Evolutionary conservation across 768 basidiomycete genomes (phyloP).

Genomic region (Favolaschia claudopus): DNA sequence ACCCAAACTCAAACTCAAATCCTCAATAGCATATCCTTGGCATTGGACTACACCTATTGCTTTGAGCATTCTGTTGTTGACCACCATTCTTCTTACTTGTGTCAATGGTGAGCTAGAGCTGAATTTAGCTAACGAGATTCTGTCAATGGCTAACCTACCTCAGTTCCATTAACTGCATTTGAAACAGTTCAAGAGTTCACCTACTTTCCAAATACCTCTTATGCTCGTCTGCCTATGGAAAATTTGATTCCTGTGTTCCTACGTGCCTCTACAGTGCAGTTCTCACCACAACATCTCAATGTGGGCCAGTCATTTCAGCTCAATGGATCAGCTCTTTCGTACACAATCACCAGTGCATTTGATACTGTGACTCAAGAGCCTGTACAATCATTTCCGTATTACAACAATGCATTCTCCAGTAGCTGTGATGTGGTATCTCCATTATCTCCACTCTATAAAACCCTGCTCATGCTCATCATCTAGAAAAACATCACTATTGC

Average conservation of each 20-base stretch:
- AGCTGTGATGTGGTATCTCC: constrained; percentile 6
- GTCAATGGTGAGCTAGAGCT: neutral
- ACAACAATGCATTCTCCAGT: constrained; percentile 3
- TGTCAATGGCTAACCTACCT: neutral
- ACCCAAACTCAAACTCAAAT: no score
- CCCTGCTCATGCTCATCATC: neutral
- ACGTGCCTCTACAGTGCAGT: neutral
- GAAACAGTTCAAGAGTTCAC: neutral
- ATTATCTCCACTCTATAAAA: neutral
- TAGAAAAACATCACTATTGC: neutral
- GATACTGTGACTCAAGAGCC: neutral
- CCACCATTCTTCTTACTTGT: neutral
- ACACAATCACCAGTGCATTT: neutral
- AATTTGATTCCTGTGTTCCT: neutral
- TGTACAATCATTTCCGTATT: neutral
- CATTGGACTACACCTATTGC: neutral
- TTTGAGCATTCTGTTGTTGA: neutral
- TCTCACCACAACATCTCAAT: neutral
- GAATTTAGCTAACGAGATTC: no score
- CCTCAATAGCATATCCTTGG: neutral
- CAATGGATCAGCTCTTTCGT: neutral
- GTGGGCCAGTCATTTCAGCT: neutral
- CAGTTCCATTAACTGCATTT: neutral
- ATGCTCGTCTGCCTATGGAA: neutral
- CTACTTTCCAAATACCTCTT: neutral